Evolutionary conservation across 2,329 filamentous ascomycete genomes (phyloP), one percentile per base, ranked within the genome.

Genomic region (Ophiostoma perfectum): DNA sequence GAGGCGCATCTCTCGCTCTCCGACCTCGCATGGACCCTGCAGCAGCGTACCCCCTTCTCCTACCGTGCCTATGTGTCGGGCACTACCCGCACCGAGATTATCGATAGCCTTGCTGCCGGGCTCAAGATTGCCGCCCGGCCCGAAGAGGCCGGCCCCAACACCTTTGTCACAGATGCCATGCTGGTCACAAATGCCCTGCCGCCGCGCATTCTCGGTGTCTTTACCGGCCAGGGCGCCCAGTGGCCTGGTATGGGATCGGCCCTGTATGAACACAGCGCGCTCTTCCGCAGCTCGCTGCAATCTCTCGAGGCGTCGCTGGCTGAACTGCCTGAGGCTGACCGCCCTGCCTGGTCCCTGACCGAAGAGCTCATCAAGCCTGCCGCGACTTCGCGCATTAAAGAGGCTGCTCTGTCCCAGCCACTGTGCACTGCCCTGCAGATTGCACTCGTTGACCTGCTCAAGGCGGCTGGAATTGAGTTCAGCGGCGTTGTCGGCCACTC

Each of bases 401-500:
- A 71, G 62, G 78, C 81, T 0, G 76, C 78, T 3, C 71, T 84
- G 36, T 79, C 81, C 0, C 84, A 86, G 70, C 81, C 84, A 0
- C 72, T 84, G 0, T 85, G 81, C 66, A 86, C 84, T 0, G 83
- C 84, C 0, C 58, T 87, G 0, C 85, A 87, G 71, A 76, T 87
- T 2, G 83, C 76, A 0, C 71, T 77, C 0, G 72, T 77, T 0
- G 73, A 77, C 44, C 69, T 78, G 5, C 71, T 78, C 3, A 66
- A 65, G 11, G 71, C 71, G 16, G 65, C 77, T 7, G 75, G 74
- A 0, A 68, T 78, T 4, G 58, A 38, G 2, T 77, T 78, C 55
- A 67, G 71, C 64, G 74, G 74, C 4, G 77, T 79, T 3, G 75
- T 80, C 11, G 79, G 79, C 18, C 79, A 80, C 71, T 80, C 78